Percentiles rank a stretch among this genome's conserved stretches.
Conservation (phyloP, 257 asterid genomes). For the Mentha longifolia region DNA sequence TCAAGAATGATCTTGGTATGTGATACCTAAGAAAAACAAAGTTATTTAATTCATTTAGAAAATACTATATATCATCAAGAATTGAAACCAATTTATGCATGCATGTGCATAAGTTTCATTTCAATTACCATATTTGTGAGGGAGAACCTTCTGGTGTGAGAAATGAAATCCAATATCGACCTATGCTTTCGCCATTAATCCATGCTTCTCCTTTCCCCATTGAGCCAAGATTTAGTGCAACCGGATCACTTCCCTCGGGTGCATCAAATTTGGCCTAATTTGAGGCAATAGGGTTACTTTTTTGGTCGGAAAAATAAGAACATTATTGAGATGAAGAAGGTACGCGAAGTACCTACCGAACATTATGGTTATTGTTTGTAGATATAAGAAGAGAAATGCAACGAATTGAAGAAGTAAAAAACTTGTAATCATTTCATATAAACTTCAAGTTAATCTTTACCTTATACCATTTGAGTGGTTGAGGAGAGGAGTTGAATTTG, state of each 20-base stretch:
- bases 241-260: conserved; percentile 69
- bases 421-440: background rate
- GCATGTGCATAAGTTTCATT: background rate
- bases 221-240: conserved; percentile 72
- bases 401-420: background rate
- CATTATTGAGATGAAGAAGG: too few relatives aligned
- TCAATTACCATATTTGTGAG: conserved; percentile 70
- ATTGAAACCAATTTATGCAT: background rate
- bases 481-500: conserved; percentile 42
- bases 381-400: too few relatives aligned
- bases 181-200: conserved; percentile 82
- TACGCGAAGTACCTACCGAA: too few relatives aligned
- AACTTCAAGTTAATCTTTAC: conserved; percentile 42
- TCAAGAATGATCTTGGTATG: conserved; percentile 81
- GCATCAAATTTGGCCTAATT: conserved; percentile 65
- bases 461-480: conserved; percentile 84
- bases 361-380: background rate
- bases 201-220: conserved; percentile 95
- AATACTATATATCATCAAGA: background rate
- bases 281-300: background rate
- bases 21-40: conserved; percentile 91
- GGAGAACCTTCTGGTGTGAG: conserved; percentile 61
- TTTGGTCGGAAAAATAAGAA: too few relatives aligned
- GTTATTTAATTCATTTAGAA: background rate
- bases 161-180: conserved; percentile 86